A percentile compares a stretch with the other conserved stretches of the same genome.
phyloP scores from a whole-genome alignment of 1,284 basidiomycete species.

The Sanghuangporus weigelae region DNA sequence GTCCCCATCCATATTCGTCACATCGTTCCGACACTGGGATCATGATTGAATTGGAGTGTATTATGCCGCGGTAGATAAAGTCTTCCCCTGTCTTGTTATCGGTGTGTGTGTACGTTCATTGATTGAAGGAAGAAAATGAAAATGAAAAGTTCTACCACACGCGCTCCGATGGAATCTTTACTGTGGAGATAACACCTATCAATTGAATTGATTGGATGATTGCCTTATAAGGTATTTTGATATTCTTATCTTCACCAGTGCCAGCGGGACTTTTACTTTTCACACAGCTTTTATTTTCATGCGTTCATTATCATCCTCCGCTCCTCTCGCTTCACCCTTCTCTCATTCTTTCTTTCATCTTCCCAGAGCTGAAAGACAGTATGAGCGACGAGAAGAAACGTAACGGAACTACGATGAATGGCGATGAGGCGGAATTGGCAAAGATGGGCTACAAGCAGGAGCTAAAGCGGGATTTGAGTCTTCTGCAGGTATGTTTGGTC shows the following conservation, averaged over 20 bases:
- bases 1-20: constrained; percentile 61
- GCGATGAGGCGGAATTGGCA: constrained; percentile 60
- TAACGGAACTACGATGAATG: constrained; percentile 10
- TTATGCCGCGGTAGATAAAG: background rate
- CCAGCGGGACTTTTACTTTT: background rate
- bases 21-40: constrained; percentile 42
- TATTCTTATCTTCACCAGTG: background rate
- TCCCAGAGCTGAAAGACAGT: background rate
- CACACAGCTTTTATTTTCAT: background rate
- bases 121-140: background rate
- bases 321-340: background rate
- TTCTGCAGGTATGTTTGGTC: constrained; percentile 45
- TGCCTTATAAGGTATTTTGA: background rate
- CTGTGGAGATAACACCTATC: background rate
- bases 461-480: constrained; percentile 57
- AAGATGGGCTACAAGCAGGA: constrained; percentile 76
- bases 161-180: background rate
- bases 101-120: background rate
- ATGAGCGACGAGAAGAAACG: background rate
- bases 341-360: background rate
- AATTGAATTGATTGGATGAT: background rate
- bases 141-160: background rate
- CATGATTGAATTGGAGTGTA: constrained; percentile 7
- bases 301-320: background rate
- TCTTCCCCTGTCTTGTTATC: background rate